These are phyloP conservation scores for Funneliformis mosseae DNA, from an alignment of 192 early-diverging fungal species.

Conservation along the genomic window DNA sequence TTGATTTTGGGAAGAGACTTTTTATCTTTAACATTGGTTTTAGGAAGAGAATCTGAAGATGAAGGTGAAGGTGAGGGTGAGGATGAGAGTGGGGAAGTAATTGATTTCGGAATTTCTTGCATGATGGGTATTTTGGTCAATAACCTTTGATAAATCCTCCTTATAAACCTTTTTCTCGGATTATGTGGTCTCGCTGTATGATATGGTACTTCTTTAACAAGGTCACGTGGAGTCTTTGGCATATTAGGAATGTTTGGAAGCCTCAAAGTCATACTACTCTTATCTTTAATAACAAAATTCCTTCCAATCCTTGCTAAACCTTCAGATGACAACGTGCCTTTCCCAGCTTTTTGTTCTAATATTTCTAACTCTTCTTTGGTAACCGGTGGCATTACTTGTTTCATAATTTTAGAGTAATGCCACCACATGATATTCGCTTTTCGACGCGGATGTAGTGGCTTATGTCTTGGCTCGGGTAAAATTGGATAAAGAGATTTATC, in stretches of 20 bases:
- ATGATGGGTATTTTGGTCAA: slow-evolving; percentile 16
- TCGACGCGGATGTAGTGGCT: slow-evolving; percentile 20
- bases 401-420: slow-evolving; percentile 28
- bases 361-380: background rate
- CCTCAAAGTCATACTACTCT: background rate
- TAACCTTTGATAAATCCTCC: slow-evolving; percentile 23
- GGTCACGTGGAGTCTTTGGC: slow-evolving; percentile 6
- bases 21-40: background rate
- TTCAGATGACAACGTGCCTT: background rate
- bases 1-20: background rate
- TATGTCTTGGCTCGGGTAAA: slow-evolving; percentile 22
- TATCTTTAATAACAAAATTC: slow-evolving; percentile 3
- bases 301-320: background rate
- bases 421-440: slow-evolving; percentile 28
- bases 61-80: background rate
- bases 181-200: slow-evolving; percentile 18
- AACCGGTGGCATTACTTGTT: slow-evolving; percentile 15
- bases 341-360: slow-evolving; percentile 26
- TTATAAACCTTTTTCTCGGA: slow-evolving; percentile 25
- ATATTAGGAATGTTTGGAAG: background rate
- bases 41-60: background rate
- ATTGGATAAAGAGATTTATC: slow-evolving; percentile 12
- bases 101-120: background rate
- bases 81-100: background rate
- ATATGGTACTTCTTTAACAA: slow-evolving; percentile 13